Evolutionary conservation across 768 basidiomycete species (phyloP).

Genomic region (Tylopilus rubrobrunneus): DNA sequence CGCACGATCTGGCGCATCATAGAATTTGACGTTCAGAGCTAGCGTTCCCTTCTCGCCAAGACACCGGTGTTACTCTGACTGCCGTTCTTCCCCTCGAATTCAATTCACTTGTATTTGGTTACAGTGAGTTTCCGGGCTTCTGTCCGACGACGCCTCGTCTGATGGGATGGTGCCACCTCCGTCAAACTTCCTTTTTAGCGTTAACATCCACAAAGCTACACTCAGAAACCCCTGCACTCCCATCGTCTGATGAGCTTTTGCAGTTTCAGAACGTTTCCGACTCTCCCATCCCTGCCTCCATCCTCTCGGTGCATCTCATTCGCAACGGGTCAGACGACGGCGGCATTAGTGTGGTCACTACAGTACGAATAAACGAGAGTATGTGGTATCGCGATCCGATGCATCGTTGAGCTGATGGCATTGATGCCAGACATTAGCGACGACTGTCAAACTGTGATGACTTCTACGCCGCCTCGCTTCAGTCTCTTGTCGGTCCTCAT

Average conservation of each 20-base stretch:
- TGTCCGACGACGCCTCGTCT: neutral
- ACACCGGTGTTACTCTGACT: conserved; percentile 25
- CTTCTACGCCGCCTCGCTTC: conserved; percentile 79
- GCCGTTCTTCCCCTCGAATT: conserved; percentile 53
- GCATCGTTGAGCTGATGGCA: neutral
- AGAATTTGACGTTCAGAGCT: conserved; percentile 23
- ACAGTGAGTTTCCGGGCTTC: conserved; percentile 39
- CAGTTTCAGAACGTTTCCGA: conserved; percentile 41
- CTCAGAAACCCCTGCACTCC: neutral
- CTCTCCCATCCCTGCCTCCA: conserved; percentile 42
- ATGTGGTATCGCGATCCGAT: neutral
- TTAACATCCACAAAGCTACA: conserved; percentile 17
- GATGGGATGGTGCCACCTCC: conserved; percentile 32
- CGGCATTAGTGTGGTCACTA: conserved; percentile 68
- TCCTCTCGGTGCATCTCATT: conserved; percentile 46
- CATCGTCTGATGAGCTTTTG: neutral
- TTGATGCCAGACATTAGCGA: conserved; percentile 56
- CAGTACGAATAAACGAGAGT: conserved; percentile 66
- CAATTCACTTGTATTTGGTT: conserved; percentile 58
- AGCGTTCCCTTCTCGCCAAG: conserved; percentile 1
- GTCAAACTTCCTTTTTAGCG: conserved; percentile 42
- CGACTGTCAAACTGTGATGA: conserved; percentile 66
- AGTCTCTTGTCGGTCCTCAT: conserved; percentile 50
- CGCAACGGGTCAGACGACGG: conserved; percentile 77
- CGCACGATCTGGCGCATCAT: conserved; percentile 5